phyloP scores from a whole-genome alignment of 805 yeast genomes.

The Candida ulmi region DNA sequence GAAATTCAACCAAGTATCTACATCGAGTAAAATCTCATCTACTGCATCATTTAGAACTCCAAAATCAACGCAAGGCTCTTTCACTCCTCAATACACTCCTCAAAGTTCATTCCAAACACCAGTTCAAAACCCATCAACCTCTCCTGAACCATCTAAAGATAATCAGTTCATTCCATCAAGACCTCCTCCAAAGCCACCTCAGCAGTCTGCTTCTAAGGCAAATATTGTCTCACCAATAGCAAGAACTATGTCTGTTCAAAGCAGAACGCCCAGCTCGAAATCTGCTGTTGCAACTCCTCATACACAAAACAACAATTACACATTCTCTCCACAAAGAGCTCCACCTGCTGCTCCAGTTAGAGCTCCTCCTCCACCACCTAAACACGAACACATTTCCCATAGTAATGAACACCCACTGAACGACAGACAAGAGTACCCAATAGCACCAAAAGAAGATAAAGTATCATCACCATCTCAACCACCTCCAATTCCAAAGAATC shows the following conservation, averaged over 20 bases:
- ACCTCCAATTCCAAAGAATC: conserved; percentile 31
- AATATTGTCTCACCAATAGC: conserved; percentile 23
- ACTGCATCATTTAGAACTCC: conserved; percentile 31
- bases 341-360: conserved; percentile 13
- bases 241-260: conserved; percentile 13
- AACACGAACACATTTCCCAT: conserved; percentile 6
- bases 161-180: conserved; percentile 55
- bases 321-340: conserved; percentile 20
- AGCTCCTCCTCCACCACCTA: conserved; percentile 19
- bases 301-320: conserved; percentile 3
- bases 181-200: conserved; percentile 63
- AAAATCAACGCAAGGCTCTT: conserved; percentile 12
- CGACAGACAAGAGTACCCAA: conserved; percentile 1
- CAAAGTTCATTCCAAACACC: conserved; percentile 20
- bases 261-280: conserved; percentile 8
- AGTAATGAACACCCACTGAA: conserved; percentile 13
- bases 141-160: conserved; percentile 21
- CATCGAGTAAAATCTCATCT: conserved; percentile 17
- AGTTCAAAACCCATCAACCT: conserved; percentile 18
- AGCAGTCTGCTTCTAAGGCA: conserved; percentile 15
- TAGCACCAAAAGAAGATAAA: neutral
- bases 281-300: conserved; percentile 18
- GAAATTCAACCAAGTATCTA: conserved; percentile 27
- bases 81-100: conserved; percentile 14
- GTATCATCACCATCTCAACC: conserved; percentile 3